Evolutionary conservation across 164 flowering plant species (phyloP), one percentile per base, ranked within the genome.

Genomic region (Vitis labrusca): DNA sequence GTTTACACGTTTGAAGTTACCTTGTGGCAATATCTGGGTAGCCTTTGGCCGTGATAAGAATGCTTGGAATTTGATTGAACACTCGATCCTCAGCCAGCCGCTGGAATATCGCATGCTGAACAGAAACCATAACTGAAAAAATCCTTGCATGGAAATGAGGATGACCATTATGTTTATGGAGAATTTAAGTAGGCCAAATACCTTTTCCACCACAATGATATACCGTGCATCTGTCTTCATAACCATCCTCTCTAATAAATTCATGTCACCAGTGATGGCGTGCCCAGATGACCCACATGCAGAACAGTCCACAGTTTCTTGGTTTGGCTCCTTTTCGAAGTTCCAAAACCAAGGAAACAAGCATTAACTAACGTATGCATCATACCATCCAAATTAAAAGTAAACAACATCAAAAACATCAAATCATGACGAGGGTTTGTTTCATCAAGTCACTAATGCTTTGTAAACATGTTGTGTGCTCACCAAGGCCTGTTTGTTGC

Each of bases 11-110:
- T 12, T n/a, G 10, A 10, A n/a, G 19, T 61, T 80, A 93, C 99
- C 99, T 89, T 37, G 99, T 93, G 30, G 98, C 99, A 51, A 96
- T 81, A 82, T 96, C 97, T 50, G 99, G 98, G 77, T 89, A 96
- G n/a, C 98, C 98, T 82, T 87, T 96, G 50, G 94, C 99, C 12
- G 99, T 93, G 70, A 96, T 86, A 57, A 96, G 79, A 77, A 93
- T 91, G 82, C 97, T 76, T 55, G 99, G 99, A 67, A 96, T 85
- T 69, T 86, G 88, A 78, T 91, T 85, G 76, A 89, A 96, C n/a
- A 93, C 62, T 8, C 79, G 78, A 76, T 96, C 99, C 76, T 96
- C 98, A 9, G 87, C 88, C 67, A 96, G 79, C 59, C 98, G 78
- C 71, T 93, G 98, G 79, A 93, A 96, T 75, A 96, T 88, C 10